These are phyloP conservation scores for Neltuma alba DNA, from an alignment of 306 rosid genomes.

Conservation along the genomic window DNA sequence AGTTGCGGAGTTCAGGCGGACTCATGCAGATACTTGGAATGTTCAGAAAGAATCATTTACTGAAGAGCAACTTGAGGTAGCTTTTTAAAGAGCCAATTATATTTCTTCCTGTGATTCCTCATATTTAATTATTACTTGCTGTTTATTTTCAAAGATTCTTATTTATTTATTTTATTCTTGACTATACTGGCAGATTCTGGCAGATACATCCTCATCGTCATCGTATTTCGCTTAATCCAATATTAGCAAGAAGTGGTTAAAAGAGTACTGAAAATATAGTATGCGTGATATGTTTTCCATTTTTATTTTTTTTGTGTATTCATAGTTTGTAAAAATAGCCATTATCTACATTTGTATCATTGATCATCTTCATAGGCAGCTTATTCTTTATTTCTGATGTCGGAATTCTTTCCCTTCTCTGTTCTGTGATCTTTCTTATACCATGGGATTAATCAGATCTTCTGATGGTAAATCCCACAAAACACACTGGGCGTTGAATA, in stretches of 20 bases:
- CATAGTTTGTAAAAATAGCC: constrained; percentile 57
- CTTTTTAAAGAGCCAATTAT: constrained; percentile 12
- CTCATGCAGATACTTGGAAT: constrained; percentile 99
- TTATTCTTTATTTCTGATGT: constrained; percentile 50
- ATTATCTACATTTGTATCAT: constrained; percentile 67
- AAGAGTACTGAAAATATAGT: constrained; percentile 43
- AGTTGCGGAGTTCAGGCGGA: constrained; percentile 95
- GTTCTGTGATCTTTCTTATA: constrained; percentile 43
- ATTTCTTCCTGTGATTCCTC: constrained; percentile 11
- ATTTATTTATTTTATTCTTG: neutral
- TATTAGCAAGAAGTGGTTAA: constrained; percentile 47
- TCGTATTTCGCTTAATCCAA: constrained; percentile 86
- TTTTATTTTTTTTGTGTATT: constrained; percentile 36
- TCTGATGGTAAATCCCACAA: constrained; percentile 91
- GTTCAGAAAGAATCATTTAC: constrained; percentile 88
- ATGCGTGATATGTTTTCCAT: constrained; percentile 41
- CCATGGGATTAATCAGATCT: constrained; percentile 75
- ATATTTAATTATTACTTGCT: neutral
- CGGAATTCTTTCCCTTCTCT: constrained; percentile 41
- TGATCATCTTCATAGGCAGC: constrained; percentile 33
- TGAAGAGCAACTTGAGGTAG: constrained; percentile 97
- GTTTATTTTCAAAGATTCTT: neutral
- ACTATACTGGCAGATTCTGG: constrained; percentile 74
- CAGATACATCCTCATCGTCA: constrained; percentile 94
- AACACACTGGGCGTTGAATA: constrained; percentile 76